Base-by-base conservation (phyloP, 1,284 basidiomycete species). In the Butyriboletus appendiculatus region DNA sequence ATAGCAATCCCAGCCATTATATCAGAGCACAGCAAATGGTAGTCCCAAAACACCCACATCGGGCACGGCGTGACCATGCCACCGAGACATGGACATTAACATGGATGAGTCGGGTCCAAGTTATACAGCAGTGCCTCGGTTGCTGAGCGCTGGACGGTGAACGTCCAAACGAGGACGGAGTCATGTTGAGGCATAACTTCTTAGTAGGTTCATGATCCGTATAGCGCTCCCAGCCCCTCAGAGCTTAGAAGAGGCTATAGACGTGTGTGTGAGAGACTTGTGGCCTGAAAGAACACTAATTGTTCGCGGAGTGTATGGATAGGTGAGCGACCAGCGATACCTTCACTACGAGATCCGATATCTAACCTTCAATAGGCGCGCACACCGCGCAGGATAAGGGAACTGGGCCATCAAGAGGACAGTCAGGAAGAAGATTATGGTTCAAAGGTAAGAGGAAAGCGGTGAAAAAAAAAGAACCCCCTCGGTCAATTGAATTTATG, bases 1-100 rank as follows among this genome's bases (percentile, higher is more conserved):
- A 67, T 69, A 69, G 38, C 39, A 30, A 42, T 22, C 20, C 43
- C 45, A 12, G 52, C 28, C 37, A 63, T 53, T 59, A 38, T 44
- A 60, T 65, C 64, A 55, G 11, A 20, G 41, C 63, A 65, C 66
- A 68, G 66, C 52, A 63, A 48, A 5, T 1, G 28, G 8, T 18
- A 26, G 30, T 42, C n/a, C 44, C n/a, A 22, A 5, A 45, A 39
- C 34, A 47, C 20, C 39, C 28, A 24, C 40, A 42, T 45, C 43
- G 35, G 56, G 40, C 30, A 48, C 64, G 57, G 56, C 32, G 22
- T 16, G 42, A 39, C 9, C 22, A 32, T 41, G 14, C 37, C 53
- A 48, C 53, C 45, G 46, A 33, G 20, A 48, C 44, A 38, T 33
- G 15, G 45, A 34, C 14, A 37, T 43, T 24, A 18, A 11, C 34